Evolutionary conservation across 2,329 filamentous ascomycete species (phyloP).

Genomic region (Ophiostoma novo-ulmi): DNA sequence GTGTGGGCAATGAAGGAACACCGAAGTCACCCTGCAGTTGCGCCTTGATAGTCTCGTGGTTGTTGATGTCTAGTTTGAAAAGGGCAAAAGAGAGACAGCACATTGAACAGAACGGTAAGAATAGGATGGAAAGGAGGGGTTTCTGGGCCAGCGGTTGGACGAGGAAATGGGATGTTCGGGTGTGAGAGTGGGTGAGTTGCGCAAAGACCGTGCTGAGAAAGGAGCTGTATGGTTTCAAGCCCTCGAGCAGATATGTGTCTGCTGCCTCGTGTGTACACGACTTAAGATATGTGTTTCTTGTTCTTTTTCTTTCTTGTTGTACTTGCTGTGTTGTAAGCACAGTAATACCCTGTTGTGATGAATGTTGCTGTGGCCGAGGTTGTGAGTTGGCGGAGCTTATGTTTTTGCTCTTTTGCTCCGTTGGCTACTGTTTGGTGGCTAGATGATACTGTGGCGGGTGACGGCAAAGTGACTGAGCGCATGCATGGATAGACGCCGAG

Average conservation of each 20-base stretch:
- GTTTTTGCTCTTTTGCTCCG: neutral
- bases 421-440: neutral
- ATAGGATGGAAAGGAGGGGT: conserved; percentile 16
- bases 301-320: neutral
- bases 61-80: neutral
- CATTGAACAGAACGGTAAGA: neutral
- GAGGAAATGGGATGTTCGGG: conserved; percentile 1
- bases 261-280: too few relatives aligned
- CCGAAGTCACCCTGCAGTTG: neutral
- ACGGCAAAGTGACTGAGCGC: neutral
- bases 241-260: neutral
- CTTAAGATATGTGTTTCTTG: neutral
- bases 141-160: conserved; percentile 18
- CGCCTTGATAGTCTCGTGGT: neutral
- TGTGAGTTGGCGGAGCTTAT: neutral
- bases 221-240: conserved; percentile 4
- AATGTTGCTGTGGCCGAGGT: neutral
- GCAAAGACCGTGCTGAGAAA: neutral
- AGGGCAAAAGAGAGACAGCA: neutral
- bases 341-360: neutral
- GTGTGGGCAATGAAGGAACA: neutral
- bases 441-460: neutral
- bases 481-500: too few relatives aligned
- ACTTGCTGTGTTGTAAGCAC: neutral
- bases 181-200: neutral